Percentiles rank a stretch among this genome's conserved stretches.
phyloP scores from a whole-genome alignment of 2,329 filamentous ascomycete species.

The Fusarium papillatum region DNA sequence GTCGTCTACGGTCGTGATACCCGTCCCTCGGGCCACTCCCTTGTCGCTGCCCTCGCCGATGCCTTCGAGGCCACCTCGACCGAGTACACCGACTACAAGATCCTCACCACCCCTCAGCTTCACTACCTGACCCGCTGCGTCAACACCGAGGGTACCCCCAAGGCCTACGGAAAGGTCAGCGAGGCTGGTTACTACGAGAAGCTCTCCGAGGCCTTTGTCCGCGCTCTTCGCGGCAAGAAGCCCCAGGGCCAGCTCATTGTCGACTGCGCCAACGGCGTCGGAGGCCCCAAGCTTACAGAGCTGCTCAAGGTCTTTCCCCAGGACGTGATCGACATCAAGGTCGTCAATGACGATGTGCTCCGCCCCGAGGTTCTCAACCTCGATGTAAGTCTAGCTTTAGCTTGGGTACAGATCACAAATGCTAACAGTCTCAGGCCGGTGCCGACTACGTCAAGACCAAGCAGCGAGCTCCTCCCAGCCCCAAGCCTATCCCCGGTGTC shows the following conservation, averaged over 20 bases:
- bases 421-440: constrained; percentile 73
- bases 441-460: constrained; percentile 98
- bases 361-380: constrained; percentile 91
- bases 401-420: background rate
- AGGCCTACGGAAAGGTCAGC: constrained; percentile 89
- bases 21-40: constrained; percentile 87
- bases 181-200: constrained; percentile 98
- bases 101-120: constrained; percentile 96
- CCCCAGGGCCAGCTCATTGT: constrained; percentile 83
- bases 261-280: constrained; percentile 97
- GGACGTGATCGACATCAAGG: constrained; percentile 78
- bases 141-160: constrained; percentile 90
- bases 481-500: constrained; percentile 81
- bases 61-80: constrained; percentile 83
- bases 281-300: constrained; percentile 90
- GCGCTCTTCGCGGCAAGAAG: constrained; percentile 83
- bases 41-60: constrained; percentile 84
- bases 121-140: constrained; percentile 96
- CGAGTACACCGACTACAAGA: constrained; percentile 87
- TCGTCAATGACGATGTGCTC: constrained; percentile 94
- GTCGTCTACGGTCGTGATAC: constrained; percentile 95
- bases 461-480: constrained; percentile 88
- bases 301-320: constrained; percentile 86
- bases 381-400: constrained; percentile 71
- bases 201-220: constrained; percentile 85